Base-by-base conservation (phyloP, 1,284 basidiomycete genomes). In the Cutaneotrichosporon cutaneum region DNA sequence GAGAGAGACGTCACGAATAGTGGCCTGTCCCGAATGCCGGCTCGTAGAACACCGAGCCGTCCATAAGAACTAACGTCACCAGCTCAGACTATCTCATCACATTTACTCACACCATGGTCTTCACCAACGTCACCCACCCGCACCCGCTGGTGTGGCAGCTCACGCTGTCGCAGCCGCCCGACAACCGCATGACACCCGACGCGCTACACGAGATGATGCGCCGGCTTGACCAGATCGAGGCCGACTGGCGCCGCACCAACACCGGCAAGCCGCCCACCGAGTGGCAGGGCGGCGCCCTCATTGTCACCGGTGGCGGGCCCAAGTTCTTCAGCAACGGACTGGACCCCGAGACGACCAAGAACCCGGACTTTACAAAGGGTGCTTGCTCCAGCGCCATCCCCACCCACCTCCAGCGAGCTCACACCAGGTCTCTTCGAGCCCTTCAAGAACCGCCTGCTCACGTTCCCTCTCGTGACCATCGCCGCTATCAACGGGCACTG, bases 401-500 rank as follows among this genome's bases (percentile, higher is more conserved):
- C 3, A 8, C 21, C 9, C 32, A 10, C 22, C 30, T 22, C 1
- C 11, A 14, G n/a, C n/a, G n/a, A n/a, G n/a, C 48, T 62, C 35
- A 57, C 32, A 10, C 8, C 68, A 76, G 81, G 78, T 33, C 58
- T 77, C 44, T 79, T 72, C 58, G 74, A 75, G 54, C 75, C 76
- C 4, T 68, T 77, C 47, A 66, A 71, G 44, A 69, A 68, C 55
- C 63, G 72, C 33, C 64, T 81, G 9, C 67, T 82, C 55, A 78
- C 79, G 3, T 81, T 81, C 69, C 80, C 80, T 7, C 71, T 83
- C 57, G 70, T 81, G 33, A 90, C 88, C 7, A 84, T 96, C 64
- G 90, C 91, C 32, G 90, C 91, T 3, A 86, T 96, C 71, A 94
- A 94, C 72, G 94, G 94, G 0, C 94, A 96, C 73, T 76, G 48